Evolutionary conservation across 306 rosid species (phyloP).

Genomic region (Ziziphus jujuba): DNA sequence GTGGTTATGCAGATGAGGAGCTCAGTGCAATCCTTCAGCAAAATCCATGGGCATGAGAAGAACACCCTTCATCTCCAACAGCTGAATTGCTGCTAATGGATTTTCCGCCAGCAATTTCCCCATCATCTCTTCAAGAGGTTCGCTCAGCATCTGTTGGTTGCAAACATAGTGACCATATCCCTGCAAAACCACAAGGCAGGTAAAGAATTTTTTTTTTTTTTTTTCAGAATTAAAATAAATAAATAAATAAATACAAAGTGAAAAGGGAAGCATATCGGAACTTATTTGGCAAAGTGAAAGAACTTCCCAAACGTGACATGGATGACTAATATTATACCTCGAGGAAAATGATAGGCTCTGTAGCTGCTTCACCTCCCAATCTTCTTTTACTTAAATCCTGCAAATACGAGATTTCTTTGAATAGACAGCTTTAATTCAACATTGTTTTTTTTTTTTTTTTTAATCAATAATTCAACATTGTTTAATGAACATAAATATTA

Average conservation of each 20-base stretch:
- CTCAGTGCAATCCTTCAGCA: slow-evolving; percentile 43
- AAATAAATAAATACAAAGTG: neutral
- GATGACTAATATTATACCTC: slow-evolving; percentile 51
- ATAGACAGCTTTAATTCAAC: neutral
- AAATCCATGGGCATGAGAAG: slow-evolving; percentile 56
- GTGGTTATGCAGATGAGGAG: neutral
- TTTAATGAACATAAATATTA: neutral
- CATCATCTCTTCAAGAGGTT: slow-evolving; percentile 89
- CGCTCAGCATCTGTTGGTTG: slow-evolving; percentile 54
- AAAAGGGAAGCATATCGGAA: no score
- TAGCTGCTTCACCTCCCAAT: slow-evolving; percentile 57
- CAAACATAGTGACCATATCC: slow-evolving; percentile 81
- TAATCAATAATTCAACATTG: no score
- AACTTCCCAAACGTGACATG: neutral
- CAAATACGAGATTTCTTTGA: slow-evolving; percentile 8
- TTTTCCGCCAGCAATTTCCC: slow-evolving; percentile 75
- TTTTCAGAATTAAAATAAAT: no score
- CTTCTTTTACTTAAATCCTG: slow-evolving; percentile 72
- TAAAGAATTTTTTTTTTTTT: neutral
- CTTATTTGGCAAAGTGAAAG: no score
- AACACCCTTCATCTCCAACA: slow-evolving; percentile 75
- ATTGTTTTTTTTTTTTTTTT: no score
- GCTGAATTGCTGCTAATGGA: slow-evolving; percentile 55
- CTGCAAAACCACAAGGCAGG: slow-evolving; percentile 27
- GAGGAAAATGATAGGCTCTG: slow-evolving; percentile 59